phyloP scores from a whole-genome alignment of 2,329 filamentous ascomycete species.

The Talaromyces sp. region DNA sequence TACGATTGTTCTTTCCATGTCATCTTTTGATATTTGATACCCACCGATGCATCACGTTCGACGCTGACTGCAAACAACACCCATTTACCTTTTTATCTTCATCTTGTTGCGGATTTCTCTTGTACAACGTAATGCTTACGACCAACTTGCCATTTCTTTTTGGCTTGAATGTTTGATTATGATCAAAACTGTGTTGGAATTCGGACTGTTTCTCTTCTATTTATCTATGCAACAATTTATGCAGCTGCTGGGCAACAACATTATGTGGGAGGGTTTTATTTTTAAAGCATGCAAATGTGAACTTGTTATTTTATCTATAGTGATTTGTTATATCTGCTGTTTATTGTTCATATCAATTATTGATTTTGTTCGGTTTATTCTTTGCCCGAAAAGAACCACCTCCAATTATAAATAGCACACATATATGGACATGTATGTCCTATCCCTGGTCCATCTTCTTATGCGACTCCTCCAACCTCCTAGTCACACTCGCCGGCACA shows the following conservation, averaged over 20 bases:
- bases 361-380: not conserved
- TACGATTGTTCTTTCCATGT: not conserved
- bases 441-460: not conserved
- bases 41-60: not conserved
- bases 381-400: not conserved
- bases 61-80: not conserved
- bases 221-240: not conserved
- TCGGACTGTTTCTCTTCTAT: not conserved
- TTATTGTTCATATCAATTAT: not conserved
- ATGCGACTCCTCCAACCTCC: conserved; percentile 19
- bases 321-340: no score
- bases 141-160: not conserved
- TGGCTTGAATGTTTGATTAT: not conserved
- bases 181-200: not conserved
- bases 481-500: conserved; percentile 38
- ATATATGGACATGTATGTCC: not conserved
- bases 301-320: not conserved
- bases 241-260: not conserved
- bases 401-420: not conserved
- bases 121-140: not conserved
- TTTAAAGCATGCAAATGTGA: not conserved
- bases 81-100: not conserved
- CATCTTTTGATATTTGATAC: not conserved
- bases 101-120: not conserved
- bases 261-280: not conserved